These are phyloP conservation scores for Cladobotryum mycophilum DNA, from an alignment of 2,329 filamentous ascomycete species.

Conservation along the genomic window DNA sequence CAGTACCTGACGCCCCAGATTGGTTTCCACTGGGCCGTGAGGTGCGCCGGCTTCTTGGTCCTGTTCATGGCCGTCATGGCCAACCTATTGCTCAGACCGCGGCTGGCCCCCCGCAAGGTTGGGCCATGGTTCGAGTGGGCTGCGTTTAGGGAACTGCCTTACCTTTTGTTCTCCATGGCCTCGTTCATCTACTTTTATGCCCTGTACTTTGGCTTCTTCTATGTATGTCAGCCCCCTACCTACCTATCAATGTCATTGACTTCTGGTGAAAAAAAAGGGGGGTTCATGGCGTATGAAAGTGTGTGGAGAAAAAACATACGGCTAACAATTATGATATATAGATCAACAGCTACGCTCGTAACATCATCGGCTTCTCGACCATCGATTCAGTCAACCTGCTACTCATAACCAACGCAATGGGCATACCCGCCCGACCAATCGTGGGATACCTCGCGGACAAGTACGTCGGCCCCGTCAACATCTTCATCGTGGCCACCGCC, in stretches of 20 bases:
- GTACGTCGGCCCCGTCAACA: slow-evolving; percentile 48
- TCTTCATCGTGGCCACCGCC: slow-evolving; percentile 42
- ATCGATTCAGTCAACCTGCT: slow-evolving; percentile 47
- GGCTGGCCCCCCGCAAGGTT: slow-evolving; percentile 41
- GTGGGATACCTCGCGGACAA: slow-evolving; percentile 48
- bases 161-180: slow-evolving; percentile 44
- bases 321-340: slow-evolving; percentile 25
- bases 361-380: slow-evolving; percentile 40
- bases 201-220: slow-evolving; percentile 35
- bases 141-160: slow-evolving; percentile 52
- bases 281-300: background rate
- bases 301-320: no score
- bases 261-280: background rate
- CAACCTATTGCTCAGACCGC: slow-evolving; percentile 35
- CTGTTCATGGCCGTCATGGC: slow-evolving; percentile 38
- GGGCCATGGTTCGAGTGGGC: slow-evolving; percentile 49
- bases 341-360: slow-evolving; percentile 40
- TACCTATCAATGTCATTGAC: slow-evolving; percentile 22
- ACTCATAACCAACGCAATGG: slow-evolving; percentile 51
- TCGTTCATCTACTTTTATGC: slow-evolving; percentile 40
- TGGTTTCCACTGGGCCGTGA: slow-evolving; percentile 58
- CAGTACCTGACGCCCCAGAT: slow-evolving; percentile 50
- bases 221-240: slow-evolving; percentile 35
- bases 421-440: slow-evolving; percentile 48
- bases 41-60: slow-evolving; percentile 59